Conservation (phyloP, 2,329 filamentous ascomycete genomes). For the Fusarium fujikuroi region DNA sequence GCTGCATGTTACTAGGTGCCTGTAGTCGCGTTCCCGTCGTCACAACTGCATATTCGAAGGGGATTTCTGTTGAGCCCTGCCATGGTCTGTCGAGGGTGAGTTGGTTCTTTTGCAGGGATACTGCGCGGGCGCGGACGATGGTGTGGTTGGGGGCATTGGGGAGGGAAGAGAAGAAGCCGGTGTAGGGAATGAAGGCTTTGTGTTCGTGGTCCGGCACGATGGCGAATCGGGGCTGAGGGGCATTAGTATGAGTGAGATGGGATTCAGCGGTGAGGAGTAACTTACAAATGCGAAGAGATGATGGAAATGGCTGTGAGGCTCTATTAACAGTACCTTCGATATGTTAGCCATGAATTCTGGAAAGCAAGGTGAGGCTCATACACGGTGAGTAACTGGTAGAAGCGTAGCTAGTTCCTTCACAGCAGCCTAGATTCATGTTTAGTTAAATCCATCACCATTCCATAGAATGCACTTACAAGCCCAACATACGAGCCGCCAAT, state of each 20-base stretch:
- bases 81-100: slow-evolving; percentile 38
- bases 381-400: slow-evolving; percentile 39
- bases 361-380: slow-evolving; percentile 27
- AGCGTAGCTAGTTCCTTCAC: slow-evolving; percentile 38
- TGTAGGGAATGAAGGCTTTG: slow-evolving; percentile 62
- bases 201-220: slow-evolving; percentile 56
- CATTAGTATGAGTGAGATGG: neutral
- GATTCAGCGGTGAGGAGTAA: too few relatives aligned
- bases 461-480: slow-evolving; percentile 18
- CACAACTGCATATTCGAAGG: slow-evolving; percentile 40
- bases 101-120: slow-evolving; percentile 30
- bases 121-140: slow-evolving; percentile 32
- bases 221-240: slow-evolving; percentile 55
- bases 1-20: slow-evolving; percentile 39
- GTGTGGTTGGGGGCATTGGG: slow-evolving; percentile 33
- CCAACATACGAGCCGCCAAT: slow-evolving; percentile 45
- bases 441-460: neutral
- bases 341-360: too few relatives aligned
- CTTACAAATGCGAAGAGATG: slow-evolving; percentile 57
- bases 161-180: slow-evolving; percentile 33
- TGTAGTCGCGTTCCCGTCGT: slow-evolving; percentile 40
- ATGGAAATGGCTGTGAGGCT: slow-evolving; percentile 63
- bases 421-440: slow-evolving; percentile 26
- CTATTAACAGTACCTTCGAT: slow-evolving; percentile 51
- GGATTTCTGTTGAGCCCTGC: slow-evolving; percentile 38